Conservation (phyloP, 768 basidiomycete species). For the Trametes cingulata region DNA sequence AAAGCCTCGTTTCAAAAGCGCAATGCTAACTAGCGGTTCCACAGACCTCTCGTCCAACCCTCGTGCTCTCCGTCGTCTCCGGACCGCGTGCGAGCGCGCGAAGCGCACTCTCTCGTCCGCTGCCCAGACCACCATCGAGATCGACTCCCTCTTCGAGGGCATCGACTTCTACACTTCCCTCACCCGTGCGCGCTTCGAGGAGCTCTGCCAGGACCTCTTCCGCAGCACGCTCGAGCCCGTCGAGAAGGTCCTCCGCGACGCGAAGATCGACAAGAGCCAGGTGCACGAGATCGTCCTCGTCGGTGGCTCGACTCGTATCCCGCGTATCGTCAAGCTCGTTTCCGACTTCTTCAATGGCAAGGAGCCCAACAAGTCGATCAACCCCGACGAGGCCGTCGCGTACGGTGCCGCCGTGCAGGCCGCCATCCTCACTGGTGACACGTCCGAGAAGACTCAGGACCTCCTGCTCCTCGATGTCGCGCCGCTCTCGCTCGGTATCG, state of each 20-base stretch:
- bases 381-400: slow-evolving; percentile 98
- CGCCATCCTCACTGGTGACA: slow-evolving; percentile 96
- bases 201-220: slow-evolving; percentile 95
- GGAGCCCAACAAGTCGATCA: slow-evolving; percentile 99
- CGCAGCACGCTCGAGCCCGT: slow-evolving; percentile 91
- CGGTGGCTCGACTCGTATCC: slow-evolving; percentile 98
- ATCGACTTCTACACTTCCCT: slow-evolving; percentile 98
- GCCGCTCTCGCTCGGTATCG: slow-evolving; percentile 90
- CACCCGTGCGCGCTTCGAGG: slow-evolving; percentile 97
- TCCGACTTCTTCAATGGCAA: slow-evolving; percentile 99
- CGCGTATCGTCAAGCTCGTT: slow-evolving; percentile 95
- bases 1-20: too few species aligned
- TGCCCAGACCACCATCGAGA: slow-evolving; percentile 95
- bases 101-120: slow-evolving; percentile 98
- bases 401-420: slow-evolving; percentile 99
- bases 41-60: slow-evolving; percentile 86
- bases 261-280: slow-evolving; percentile 95
- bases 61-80: slow-evolving; percentile 95
- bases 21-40: slow-evolving; percentile 15
- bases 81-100: slow-evolving; percentile 97
- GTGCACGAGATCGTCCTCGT: slow-evolving; percentile 98
- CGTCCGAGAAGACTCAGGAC: slow-evolving; percentile 97
- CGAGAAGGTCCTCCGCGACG: slow-evolving; percentile 96
- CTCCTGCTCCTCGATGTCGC: slow-evolving; percentile 93
- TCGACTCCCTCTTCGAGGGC: slow-evolving; percentile 96